These are phyloP conservation scores for Pochonia chlamydosporia DNA, from an alignment of 2,329 filamentous ascomycete species.

Conservation along the genomic window DNA sequence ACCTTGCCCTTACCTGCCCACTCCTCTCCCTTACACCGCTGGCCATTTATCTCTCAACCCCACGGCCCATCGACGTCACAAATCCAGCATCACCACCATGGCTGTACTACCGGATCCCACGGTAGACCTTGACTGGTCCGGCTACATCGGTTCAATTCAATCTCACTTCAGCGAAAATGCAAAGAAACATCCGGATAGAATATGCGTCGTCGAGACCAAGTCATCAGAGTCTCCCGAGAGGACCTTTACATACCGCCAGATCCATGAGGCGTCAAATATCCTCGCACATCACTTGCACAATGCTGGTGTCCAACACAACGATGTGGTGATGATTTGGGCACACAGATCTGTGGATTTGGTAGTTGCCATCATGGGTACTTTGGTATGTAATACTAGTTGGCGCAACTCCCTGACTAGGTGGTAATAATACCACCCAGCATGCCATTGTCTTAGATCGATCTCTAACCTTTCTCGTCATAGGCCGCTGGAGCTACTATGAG, in stretches of 20 bases:
- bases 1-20: no score
- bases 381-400: no score
- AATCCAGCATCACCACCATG: no score
- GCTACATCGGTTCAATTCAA: slow-evolving; percentile 60
- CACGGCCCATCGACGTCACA: no score
- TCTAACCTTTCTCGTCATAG: no score
- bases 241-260: slow-evolving; percentile 77
- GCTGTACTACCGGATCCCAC: slow-evolving; percentile 55
- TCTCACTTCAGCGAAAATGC: slow-evolving; percentile 66
- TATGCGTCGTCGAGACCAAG: slow-evolving; percentile 44
- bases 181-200: slow-evolving; percentile 55
- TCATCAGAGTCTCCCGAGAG: slow-evolving; percentile 45
- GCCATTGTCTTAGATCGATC: no score
- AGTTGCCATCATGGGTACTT: slow-evolving; percentile 70
- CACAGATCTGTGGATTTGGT: slow-evolving; percentile 66
- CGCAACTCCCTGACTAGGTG: no score
- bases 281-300: slow-evolving; percentile 74
- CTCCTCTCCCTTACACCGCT: no score
- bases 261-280: slow-evolving; percentile 76
- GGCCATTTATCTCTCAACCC: no score
- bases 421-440: no score
- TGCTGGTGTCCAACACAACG: slow-evolving; percentile 67
- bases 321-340: slow-evolving; percentile 91
- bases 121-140: slow-evolving; percentile 60
- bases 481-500: slow-evolving; percentile 56